Percentiles rank a stretch among this genome's conserved stretches.
Conservation (phyloP, 192 early-diverging fungal genomes). For the Coemansia furcata region DNA sequence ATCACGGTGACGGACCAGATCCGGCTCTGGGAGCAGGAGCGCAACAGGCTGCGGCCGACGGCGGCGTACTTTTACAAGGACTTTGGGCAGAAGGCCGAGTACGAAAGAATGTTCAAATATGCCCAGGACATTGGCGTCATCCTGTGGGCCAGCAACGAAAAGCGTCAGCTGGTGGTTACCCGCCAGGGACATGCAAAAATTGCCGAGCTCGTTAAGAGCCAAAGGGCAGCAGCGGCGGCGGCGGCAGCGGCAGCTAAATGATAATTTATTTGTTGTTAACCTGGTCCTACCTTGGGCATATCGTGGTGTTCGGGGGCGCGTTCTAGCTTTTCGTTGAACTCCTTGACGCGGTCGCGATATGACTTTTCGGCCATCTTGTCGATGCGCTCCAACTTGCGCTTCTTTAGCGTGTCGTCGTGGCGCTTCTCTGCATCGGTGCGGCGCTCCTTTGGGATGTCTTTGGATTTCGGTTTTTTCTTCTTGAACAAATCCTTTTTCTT, state of each 20-base stretch:
- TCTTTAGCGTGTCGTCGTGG: constrained; percentile 13
- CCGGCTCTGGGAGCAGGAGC: constrained; percentile 93
- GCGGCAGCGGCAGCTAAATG: background rate
- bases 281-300: constrained; percentile 53
- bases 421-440: constrained; percentile 29
- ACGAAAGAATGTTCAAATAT: constrained; percentile 70
- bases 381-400: constrained; percentile 43
- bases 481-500: constrained; percentile 25
- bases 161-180: constrained; percentile 70
- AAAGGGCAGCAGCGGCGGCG: background rate
- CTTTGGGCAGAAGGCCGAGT: constrained; percentile 70
- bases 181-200: constrained; percentile 71
- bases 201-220: constrained; percentile 48
- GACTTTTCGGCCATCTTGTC: constrained; percentile 43
- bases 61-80: constrained; percentile 72
- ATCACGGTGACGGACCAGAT: constrained; percentile 94
- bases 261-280: constrained; percentile 7
- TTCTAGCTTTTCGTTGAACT: constrained; percentile 65
- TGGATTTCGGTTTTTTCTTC: constrained; percentile 3
- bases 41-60: constrained; percentile 68
- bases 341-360: constrained; percentile 50
- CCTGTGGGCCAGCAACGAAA: constrained; percentile 72
- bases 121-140: constrained; percentile 73
- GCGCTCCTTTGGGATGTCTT: background rate
- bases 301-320: constrained; percentile 65